phyloP scores from a whole-genome alignment of 768 basidiomycete species.

The Gymnopilus dilepis region DNA sequence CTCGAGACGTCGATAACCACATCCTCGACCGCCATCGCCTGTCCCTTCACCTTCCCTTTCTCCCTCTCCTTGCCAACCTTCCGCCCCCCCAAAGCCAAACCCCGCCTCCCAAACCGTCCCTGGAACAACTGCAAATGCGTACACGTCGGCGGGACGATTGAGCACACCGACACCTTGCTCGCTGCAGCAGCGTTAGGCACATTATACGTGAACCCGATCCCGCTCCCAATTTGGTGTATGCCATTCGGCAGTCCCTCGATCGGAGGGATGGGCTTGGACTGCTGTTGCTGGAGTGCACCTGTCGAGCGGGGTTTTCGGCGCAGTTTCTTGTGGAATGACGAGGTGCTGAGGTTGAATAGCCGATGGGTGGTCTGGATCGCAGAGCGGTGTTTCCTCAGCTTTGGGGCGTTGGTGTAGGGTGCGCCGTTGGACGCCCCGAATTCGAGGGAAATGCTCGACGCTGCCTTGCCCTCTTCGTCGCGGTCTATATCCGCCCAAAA shows the following conservation, averaged over 20 bases:
- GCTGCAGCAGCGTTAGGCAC: slow-evolving; percentile 34
- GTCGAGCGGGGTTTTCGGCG: slow-evolving; percentile 42
- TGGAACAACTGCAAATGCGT: slow-evolving; percentile 25
- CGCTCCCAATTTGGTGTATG: slow-evolving; percentile 52
- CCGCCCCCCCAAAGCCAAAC: slow-evolving; percentile 24
- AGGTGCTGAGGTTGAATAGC: slow-evolving; percentile 37
- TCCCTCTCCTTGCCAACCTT: slow-evolving; percentile 8
- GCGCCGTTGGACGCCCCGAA: slow-evolving; percentile 26
- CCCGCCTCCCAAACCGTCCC: slow-evolving; percentile 25
- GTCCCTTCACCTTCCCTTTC: too few species aligned
- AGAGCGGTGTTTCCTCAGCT: slow-evolving; percentile 45
- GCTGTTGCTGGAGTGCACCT: slow-evolving; percentile 24
- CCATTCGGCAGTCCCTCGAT: slow-evolving; percentile 48
- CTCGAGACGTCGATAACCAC: slow-evolving; percentile 9
- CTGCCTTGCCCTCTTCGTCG: slow-evolving; percentile 34
- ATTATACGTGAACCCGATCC: slow-evolving; percentile 56
- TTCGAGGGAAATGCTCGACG: slow-evolving; percentile 25
- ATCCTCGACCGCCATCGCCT: not conserved
- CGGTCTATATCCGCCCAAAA: slow-evolving; percentile 55
- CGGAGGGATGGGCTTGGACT: slow-evolving; percentile 23
- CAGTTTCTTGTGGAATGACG: slow-evolving; percentile 46
- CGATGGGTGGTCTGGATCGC: slow-evolving; percentile 34
- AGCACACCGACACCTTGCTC: slow-evolving; percentile 28
- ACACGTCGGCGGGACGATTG: slow-evolving; percentile 27
- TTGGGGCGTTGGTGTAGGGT: slow-evolving; percentile 34